Evolutionary conservation across 257 asterid genomes (phyloP), one percentile per base, ranked within the genome.

Genomic region (Solanum clarkiae): DNA sequence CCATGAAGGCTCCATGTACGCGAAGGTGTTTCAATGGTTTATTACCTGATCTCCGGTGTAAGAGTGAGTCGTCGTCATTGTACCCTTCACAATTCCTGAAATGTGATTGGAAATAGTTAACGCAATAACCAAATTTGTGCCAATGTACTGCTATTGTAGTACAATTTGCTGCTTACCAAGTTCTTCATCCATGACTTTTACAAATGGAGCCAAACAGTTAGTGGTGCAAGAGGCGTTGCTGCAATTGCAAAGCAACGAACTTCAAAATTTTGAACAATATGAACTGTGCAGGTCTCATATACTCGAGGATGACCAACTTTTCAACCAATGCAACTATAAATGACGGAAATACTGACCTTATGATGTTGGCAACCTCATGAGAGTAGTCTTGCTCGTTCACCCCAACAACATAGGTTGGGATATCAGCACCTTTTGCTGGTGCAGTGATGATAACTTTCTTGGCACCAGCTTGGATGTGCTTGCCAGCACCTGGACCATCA

Each of bases 171-270:
- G 74, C 92, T 88, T 88, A 93, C 99, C 97, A 20, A 94, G 88
- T 87, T 92, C 98, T 70, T 93, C 98, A 82, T 94, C 99, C 93
- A 93, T 4, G 89, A 95, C 90, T 90, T 95, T 95, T 29, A 90
- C 98, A 36, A 94, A 95, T 45, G 99, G 99, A 84, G 99, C 99
- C 94, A 95, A 91, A 80, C 98, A 95, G 88, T 95, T 95, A 89
- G 99, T 95, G 79, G 98, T 95, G 91, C 99, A 95, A 88, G 99
- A 96, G 84, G 99, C 98, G 85, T 94, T 96, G 92, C 98, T 96
- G 98, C 85, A 84, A 69, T 84, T 55, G 3, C 75, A 56, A 81
- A 49, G 54, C 69, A 74, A 55, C 14, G 47, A 32, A 18, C 47
- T 44, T 15, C 1, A 3, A 66, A 16, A 5, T 15, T 51, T 26